Base-by-base conservation (phyloP, 1,284 basidiomycete species). In the Apiotrichum gracile region DNA sequence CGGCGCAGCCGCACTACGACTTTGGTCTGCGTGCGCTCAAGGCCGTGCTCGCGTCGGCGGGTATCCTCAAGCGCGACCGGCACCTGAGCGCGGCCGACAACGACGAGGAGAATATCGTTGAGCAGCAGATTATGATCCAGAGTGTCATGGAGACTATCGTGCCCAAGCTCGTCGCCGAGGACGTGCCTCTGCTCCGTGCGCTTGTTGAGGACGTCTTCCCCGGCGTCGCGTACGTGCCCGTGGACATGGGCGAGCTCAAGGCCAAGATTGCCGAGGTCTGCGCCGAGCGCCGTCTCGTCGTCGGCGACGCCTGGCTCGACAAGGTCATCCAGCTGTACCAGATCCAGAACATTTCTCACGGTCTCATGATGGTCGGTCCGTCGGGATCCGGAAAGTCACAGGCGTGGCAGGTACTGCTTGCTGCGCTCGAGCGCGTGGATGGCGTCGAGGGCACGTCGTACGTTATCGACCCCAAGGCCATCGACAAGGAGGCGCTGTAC, bases 81-180 rank as follows among this genome's bases (percentile, higher is more conserved):
- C 76, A 94, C 41, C 82, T 68, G 8, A 56, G 54, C 31, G 40
- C 27, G 3, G 33, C 39, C 7, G 49, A 49, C 14, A 54, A 48
- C 24, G 79, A 79, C 21, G 52, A 54, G 12, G 77, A 77, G 38
- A 86, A 85, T 0, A 84, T 88, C 65, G 77, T 78, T 43, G 96
- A 99, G 70, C 92, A 97, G 71, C 90, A 97, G 63, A 94, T 98
- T 58, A 79, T 98, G 65, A 97, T 99, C 53, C 96, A 98, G 76
- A 97, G 92, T 77, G 91, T 99, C n/a, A 92, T 88, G 4, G 96
- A 98, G 75, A 97, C 96, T 0, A 97, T 99, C 61, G 91, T 98
- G 9, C 96, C 97, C 1, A 98, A 98, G 77, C 78, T 99, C 51
- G 92, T 98, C 5, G 93, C 93, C 12, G 93, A 96, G 51, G 96